Conservation (phyloP, 345 rosid genomes). For the Pseudoturritis turrita region DNA sequence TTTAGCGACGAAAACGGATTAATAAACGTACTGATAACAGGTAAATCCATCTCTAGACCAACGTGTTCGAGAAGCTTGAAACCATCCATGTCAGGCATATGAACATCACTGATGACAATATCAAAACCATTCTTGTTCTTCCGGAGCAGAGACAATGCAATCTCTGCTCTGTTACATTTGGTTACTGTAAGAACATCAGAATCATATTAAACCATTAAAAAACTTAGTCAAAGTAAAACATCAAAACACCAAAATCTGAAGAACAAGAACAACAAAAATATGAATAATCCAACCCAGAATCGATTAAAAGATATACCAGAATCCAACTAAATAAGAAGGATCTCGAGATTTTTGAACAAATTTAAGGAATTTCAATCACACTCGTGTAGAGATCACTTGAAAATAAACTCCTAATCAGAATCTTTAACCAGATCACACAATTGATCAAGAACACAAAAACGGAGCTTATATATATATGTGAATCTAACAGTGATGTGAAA, state of each 20-base stretch:
- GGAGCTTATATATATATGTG: neutral
- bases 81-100: conserved; percentile 92
- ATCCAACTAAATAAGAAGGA: too few relatives aligned
- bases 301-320: conserved; percentile 5
- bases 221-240: neutral
- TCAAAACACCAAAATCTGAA: neutral
- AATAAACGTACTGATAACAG: conserved; percentile 66
- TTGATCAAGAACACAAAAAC: neutral
- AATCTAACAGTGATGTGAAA: conserved; percentile 25
- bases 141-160: conserved; percentile 56
- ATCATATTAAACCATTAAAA: neutral
- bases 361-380: neutral
- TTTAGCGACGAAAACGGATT: neutral
- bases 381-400: neutral
- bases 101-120: conserved; percentile 79
- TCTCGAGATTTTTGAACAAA: neutral
- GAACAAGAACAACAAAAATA: neutral
- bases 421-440: neutral
- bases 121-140: conserved; percentile 51
- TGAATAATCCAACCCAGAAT: neutral
- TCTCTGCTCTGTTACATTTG: conserved; percentile 76
- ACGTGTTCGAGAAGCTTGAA: conserved; percentile 70
- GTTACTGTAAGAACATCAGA: conserved; percentile 64
- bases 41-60: conserved; percentile 76
- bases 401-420: neutral